Evolutionary conservation across 805 yeast genomes (phyloP), one percentile per base, ranked within the genome.

Genomic region (Blastobotrys attinorum): DNA sequence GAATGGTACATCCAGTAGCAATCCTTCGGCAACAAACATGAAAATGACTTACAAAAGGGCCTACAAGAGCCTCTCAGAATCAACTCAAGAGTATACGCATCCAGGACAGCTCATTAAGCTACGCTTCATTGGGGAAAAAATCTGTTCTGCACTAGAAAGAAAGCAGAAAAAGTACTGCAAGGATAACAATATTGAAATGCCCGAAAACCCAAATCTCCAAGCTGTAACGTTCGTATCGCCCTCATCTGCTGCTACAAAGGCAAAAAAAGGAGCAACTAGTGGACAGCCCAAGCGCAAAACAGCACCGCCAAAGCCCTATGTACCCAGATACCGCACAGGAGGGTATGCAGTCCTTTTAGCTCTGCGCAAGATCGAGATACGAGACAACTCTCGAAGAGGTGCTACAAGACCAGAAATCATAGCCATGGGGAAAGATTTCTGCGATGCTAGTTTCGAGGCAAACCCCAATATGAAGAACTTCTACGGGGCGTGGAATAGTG

Each of bases 301-400:
- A 48, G 56, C 53, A 51, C 58, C 52, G 48, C 56, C 53, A 50
- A 58, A 62, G 37, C 67, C 62, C 31, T 87, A 83, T 59, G 71
- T 87, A 0, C 97, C 97, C 0, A 71, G 69, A 39, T 76, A 77
- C 47, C 64, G 89, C 29, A 77, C 92, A 0, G 96, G 96, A 1
- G 94, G 84, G 0, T 89, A 84, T 64, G 95, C 92, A 0, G 82
- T 88, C 6, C 54, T 88, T 16, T 48, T 86, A 16, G 79, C 80
- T 0, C 62, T 88, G 2, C 63, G 69, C 40, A 67, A 75, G 37
- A 44, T 56, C 23, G 53, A 54, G 32, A 17, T 25, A 4, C 37
- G 34, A 2, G 37, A 40, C 7, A 37, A 27, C 13, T 31, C 18
- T 1, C 60, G 70, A 17, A 55, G 60, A n/a, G 95, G 96, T 0